Evolutionary conservation across 2,329 filamentous ascomycete genomes (phyloP).

Genomic region (Penicillium sp.): DNA sequence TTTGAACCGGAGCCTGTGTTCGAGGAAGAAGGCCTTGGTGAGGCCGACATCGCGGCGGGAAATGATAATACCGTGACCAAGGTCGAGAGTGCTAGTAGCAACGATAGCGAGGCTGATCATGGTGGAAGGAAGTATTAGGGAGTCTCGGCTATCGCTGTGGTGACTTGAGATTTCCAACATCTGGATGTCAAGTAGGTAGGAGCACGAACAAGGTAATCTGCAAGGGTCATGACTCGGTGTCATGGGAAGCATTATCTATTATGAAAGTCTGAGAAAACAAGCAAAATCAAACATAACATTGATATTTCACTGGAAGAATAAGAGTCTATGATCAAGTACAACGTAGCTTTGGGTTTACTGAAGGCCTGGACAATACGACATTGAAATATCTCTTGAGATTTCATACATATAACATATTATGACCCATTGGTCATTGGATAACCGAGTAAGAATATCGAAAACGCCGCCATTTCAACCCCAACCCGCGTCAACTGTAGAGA

Average conservation of each 20-base stretch:
- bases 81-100: conserved; percentile 49
- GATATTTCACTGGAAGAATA: background rate
- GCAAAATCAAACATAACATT: background rate
- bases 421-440: conserved; percentile 4
- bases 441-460: conserved; percentile 1
- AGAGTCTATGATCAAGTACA: background rate
- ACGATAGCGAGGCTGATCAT: conserved; percentile 24
- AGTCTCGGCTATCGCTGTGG: background rate
- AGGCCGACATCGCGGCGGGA: conserved; percentile 48
- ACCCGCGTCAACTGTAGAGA: conserved; percentile 2
- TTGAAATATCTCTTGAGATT: conserved; percentile 1
- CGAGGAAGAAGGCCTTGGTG: conserved; percentile 79
- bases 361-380: background rate
- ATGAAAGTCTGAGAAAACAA: background rate
- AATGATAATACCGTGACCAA: conserved; percentile 24
- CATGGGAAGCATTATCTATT: background rate
- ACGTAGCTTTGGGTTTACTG: background rate
- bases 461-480: conserved; percentile 6
- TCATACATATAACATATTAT: conserved; percentile 11
- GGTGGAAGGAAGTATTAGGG: conserved; percentile 11
- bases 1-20: conserved; percentile 88
- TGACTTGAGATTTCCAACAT: background rate
- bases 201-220: background rate
- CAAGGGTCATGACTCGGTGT: background rate
- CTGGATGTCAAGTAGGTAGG: background rate